Conservation (phyloP, 164 flowering plant genomes). For the Litsea cubeba region DNA sequence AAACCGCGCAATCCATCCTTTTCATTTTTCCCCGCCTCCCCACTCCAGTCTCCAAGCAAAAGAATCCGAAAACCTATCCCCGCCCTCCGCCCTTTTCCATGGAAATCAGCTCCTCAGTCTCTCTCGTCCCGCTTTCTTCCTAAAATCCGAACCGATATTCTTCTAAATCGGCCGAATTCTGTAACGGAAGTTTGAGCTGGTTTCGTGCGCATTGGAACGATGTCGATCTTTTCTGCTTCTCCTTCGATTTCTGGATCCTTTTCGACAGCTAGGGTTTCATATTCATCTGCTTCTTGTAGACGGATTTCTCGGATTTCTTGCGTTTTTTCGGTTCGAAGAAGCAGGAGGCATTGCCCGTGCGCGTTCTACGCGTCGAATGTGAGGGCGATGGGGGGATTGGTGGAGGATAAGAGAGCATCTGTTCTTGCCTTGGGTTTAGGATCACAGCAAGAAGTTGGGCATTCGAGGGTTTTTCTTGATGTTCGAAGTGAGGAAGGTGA, state of each 20-base stretch:
- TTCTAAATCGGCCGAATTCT: background rate
- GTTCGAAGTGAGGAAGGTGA: conserved; percentile 42
- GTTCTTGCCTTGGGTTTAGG: conserved; percentile 7
- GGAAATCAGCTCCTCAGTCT: background rate
- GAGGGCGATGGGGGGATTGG: conserved; percentile 33
- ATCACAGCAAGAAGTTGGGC: conserved; percentile 8
- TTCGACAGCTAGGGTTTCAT: conserved; percentile 17
- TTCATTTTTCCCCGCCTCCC: too few species aligned
- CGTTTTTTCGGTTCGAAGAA: conserved; percentile 5
- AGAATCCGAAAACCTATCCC: background rate
- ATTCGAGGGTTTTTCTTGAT: conserved; percentile 38
- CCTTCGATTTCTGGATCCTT: conserved; percentile 12
- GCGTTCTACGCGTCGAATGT: conserved; percentile 11
- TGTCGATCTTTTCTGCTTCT: conserved; percentile 22
- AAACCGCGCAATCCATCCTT: background rate
- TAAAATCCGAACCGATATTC: background rate
- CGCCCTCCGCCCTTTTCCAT: background rate
- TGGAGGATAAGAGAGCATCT: conserved; percentile 22
- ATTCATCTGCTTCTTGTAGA: background rate
- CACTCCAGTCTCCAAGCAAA: background rate
- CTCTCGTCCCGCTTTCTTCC: background rate
- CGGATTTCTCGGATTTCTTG: background rate
- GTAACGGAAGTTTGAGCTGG: background rate
- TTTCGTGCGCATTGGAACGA: background rate
- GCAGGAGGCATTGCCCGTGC: conserved; percentile 8